Conservation (phyloP, 176 grass and related monocot genomes). For the Aegilops sharonensis region DNA sequence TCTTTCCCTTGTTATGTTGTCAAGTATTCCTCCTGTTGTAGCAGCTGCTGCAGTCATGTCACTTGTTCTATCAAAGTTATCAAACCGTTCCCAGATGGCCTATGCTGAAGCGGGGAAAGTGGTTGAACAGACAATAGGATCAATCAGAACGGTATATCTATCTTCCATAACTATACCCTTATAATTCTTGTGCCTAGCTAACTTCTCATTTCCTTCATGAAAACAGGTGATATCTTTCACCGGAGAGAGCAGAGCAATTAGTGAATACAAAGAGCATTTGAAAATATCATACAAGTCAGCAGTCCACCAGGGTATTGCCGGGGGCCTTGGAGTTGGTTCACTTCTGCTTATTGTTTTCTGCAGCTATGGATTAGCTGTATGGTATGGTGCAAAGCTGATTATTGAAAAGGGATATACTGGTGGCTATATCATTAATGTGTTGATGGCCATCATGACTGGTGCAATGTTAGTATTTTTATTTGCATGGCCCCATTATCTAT, state of each 20-base stretch:
- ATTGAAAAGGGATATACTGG: slow-evolving; percentile 68
- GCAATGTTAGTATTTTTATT: slow-evolving; percentile 58
- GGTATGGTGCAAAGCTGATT: slow-evolving; percentile 67
- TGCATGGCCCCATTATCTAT: neutral
- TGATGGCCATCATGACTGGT: slow-evolving; percentile 64
- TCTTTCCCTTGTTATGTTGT: slow-evolving; percentile 57
- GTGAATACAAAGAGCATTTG: slow-evolving; percentile 53
- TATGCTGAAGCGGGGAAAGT: slow-evolving; percentile 72
- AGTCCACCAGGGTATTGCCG: slow-evolving; percentile 48
- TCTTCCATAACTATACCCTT: neutral
- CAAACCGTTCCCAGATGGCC: slow-evolving; percentile 52
- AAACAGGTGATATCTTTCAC: slow-evolving; percentile 74
- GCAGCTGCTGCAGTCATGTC: slow-evolving; percentile 51
- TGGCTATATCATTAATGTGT: slow-evolving; percentile 66
- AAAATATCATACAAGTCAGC: slow-evolving; percentile 47
- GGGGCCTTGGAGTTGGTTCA: slow-evolving; percentile 50
- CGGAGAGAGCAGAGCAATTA: slow-evolving; percentile 59
- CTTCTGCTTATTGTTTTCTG: slow-evolving; percentile 53
- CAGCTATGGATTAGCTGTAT: slow-evolving; percentile 61
- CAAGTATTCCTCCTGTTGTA: slow-evolving; percentile 49
- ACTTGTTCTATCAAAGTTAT: slow-evolving; percentile 48
- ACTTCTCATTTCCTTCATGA: neutral
- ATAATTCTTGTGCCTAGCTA: neutral
- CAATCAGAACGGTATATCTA: slow-evolving; percentile 59
- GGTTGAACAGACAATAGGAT: slow-evolving; percentile 70